Evolutionary conservation across 2,329 filamentous ascomycete genomes (phyloP).

Genomic region (Phialemoniopsis sp.): DNA sequence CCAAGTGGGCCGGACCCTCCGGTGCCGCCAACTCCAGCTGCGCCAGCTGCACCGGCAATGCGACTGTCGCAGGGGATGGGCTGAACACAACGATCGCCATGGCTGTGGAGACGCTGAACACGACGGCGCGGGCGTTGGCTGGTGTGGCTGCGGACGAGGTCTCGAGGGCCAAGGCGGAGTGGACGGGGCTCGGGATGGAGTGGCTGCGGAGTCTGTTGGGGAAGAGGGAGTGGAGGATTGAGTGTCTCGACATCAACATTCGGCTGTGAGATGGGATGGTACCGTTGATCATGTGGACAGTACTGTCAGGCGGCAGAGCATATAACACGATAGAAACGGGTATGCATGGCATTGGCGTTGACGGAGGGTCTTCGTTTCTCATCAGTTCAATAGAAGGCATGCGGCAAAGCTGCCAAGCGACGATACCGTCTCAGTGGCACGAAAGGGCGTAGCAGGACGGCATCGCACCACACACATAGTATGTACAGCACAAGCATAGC

Average conservation of each 20-base stretch:
- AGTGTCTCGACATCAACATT: constrained; percentile 86
- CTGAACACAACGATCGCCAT: constrained; percentile 39
- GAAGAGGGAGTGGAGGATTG: constrained; percentile 82
- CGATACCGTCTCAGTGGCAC: too few relatives aligned
- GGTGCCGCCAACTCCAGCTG: too few relatives aligned
- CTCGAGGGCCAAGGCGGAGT: constrained; percentile 52
- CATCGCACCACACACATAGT: too few relatives aligned
- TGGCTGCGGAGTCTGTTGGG: constrained; percentile 82
- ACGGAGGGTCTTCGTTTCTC: background rate
- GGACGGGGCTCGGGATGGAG: constrained; percentile 76
- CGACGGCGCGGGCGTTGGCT: constrained; percentile 64
- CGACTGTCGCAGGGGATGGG: constrained; percentile 22
- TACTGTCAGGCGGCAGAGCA: background rate
- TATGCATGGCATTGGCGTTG: background rate
- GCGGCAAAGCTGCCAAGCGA: too few relatives aligned
- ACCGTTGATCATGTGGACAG: background rate
- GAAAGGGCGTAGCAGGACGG: too few relatives aligned
- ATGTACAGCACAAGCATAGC: too few relatives aligned
- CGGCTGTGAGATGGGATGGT: constrained; percentile 49
- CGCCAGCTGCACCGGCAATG: constrained; percentile 15
- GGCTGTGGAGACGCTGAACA: constrained; percentile 56
- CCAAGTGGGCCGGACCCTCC: too few relatives aligned
- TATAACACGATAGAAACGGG: too few relatives aligned
- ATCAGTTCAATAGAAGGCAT: too few relatives aligned
- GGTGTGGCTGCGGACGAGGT: constrained; percentile 63